A percentile compares a stretch with the other conserved stretches of the same genome.
Conservation (phyloP, 495 filamentous ascomycete genomes). For the Podospora tetraspora region DNA sequence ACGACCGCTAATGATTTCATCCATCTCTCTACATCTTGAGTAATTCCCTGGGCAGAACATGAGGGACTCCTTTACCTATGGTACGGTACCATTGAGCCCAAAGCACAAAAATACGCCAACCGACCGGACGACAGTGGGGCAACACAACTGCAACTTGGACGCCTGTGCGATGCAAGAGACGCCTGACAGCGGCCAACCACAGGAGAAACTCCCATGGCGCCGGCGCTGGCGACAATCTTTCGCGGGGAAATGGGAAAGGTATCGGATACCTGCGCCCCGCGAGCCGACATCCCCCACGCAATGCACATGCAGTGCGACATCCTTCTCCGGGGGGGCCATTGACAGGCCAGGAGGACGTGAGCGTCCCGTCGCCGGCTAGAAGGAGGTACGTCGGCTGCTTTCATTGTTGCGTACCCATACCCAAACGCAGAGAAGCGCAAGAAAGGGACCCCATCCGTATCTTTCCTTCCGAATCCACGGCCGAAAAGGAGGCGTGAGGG, state of each 20-base stretch:
- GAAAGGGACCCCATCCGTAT: neutral
- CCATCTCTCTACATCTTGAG: neutral
- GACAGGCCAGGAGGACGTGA: neutral
- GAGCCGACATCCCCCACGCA: slow-evolving; percentile 3
- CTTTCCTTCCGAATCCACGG: neutral
- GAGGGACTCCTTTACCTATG: neutral
- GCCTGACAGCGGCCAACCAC: neutral
- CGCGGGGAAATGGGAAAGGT: slow-evolving; percentile 3
- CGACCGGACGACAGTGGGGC: neutral
- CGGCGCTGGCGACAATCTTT: neutral
- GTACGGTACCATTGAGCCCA: neutral
- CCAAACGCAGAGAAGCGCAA: neutral
- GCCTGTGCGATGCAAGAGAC: neutral
- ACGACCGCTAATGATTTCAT: neutral
- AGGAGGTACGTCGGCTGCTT: neutral
- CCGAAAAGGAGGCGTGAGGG: neutral
- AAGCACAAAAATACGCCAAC: neutral
- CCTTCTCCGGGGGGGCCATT: neutral
- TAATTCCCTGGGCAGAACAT: neutral
- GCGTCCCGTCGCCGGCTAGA: neutral
- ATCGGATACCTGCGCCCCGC: neutral
- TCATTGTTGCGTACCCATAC: neutral
- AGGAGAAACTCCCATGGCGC: neutral
- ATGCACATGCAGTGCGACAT: slow-evolving; percentile 3
- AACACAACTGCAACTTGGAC: neutral